Evolutionary conservation across 352 stramenopile genomes (phyloP).

Genomic region (Phytopythium chamaehyphon): DNA sequence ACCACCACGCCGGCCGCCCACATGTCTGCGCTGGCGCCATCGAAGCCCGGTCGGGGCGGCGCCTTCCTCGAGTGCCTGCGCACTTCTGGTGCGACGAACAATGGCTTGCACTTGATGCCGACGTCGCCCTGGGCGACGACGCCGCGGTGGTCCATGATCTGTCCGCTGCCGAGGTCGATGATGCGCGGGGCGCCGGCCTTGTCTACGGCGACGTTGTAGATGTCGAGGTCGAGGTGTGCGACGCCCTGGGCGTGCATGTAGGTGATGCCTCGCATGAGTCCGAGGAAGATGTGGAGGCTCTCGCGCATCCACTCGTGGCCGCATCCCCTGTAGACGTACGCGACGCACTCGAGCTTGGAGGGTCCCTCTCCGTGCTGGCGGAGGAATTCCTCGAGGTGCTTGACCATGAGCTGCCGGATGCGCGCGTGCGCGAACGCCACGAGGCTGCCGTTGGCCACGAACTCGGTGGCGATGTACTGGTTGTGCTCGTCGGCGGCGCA

Average conservation of each 20-base stretch:
- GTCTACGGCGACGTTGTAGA: conserved; percentile 85
- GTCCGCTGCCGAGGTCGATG: conserved; percentile 77
- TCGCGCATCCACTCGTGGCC: conserved; percentile 80
- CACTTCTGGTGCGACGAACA: conserved; percentile 77
- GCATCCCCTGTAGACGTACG: conserved; percentile 66
- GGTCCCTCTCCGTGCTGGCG: conserved; percentile 47
- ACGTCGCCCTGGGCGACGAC: conserved; percentile 54
- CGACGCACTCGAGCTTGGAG: conserved; percentile 77
- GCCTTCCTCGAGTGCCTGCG: conserved; percentile 49
- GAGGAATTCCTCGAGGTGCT: conserved; percentile 68
- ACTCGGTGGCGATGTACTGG: conserved; percentile 81
- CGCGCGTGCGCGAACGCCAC: conserved; percentile 66
- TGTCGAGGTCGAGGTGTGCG: conserved; percentile 77
- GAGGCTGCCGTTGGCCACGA: conserved; percentile 75
- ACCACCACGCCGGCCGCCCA: conserved; percentile 82
- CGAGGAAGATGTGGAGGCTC: conserved; percentile 60
- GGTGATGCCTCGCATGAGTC: conserved; percentile 61
- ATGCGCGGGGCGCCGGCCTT: conserved; percentile 45
- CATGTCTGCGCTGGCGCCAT: conserved; percentile 69
- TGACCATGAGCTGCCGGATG: conserved; percentile 63
- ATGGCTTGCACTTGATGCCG: conserved; percentile 81
- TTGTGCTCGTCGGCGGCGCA: conserved; percentile 66
- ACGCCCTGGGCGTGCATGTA: conserved; percentile 79
- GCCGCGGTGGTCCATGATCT: conserved; percentile 68
- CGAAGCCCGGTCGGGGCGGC: conserved; percentile 60